Percentiles rank a stretch among this genome's conserved stretches.
phyloP scores from a whole-genome alignment of 2,329 filamentous ascomycete genomes.

The Trichoderma sp. region DNA sequence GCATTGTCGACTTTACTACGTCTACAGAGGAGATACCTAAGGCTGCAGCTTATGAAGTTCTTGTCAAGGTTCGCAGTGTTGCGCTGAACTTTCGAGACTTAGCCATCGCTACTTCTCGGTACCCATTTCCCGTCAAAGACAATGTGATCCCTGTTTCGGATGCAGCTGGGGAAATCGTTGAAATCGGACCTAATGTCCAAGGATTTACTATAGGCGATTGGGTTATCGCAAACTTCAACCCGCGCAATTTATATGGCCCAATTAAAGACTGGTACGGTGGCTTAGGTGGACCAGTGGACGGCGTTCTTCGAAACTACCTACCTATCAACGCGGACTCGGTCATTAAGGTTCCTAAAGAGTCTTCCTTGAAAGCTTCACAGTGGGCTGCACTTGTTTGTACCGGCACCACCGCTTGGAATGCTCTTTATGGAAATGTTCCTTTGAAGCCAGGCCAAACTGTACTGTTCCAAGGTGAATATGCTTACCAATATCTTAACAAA shows the following conservation, averaged over 20 bases:
- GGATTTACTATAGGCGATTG: neutral
- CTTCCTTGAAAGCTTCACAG: neutral
- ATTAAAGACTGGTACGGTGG: neutral
- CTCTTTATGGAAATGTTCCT: neutral
- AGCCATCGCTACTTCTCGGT: neutral
- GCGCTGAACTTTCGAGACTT: neutral
- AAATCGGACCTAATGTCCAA: neutral
- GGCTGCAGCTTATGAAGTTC: neutral
- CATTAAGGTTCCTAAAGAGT: neutral
- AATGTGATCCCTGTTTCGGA: neutral
- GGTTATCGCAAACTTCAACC: neutral
- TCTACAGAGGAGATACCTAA: neutral
- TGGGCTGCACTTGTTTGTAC: neutral
- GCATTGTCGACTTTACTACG: neutral
- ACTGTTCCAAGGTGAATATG: neutral
- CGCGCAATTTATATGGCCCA: neutral
- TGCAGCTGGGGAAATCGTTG: neutral
- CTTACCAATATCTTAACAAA: neutral
- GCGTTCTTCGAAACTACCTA: neutral
- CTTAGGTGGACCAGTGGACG: neutral
- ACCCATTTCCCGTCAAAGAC: neutral
- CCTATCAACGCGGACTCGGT: neutral
- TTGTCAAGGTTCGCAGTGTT: neutral
- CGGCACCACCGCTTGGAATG: neutral
- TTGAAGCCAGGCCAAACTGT: neutral